Conservation (phyloP, 768 basidiomycete species). For the Tricholoma flavovirens region DNA sequence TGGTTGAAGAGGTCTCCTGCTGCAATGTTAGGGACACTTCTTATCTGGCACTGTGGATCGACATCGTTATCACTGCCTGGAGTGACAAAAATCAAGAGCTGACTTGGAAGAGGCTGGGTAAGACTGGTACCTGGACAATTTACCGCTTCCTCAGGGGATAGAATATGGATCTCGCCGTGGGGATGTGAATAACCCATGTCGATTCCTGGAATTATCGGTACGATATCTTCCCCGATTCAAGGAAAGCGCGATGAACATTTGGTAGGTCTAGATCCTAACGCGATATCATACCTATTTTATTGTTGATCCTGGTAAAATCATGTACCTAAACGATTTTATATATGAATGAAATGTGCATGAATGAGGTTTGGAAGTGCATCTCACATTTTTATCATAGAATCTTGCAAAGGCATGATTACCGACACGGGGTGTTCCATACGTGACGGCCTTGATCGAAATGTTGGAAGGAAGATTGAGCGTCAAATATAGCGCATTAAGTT, state of each 20-base stretch:
- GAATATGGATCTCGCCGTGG: slow-evolving; percentile 49
- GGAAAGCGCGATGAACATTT: not conserved
- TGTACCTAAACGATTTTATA: slow-evolving; percentile 23
- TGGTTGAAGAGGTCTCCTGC: slow-evolving; percentile 49
- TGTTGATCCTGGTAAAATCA: slow-evolving; percentile 36
- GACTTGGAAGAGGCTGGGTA: not conserved
- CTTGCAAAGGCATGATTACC: slow-evolving; percentile 46
- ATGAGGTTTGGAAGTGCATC: not conserved
- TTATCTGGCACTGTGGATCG: slow-evolving; percentile 47
- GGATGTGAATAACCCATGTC: slow-evolving; percentile 45
- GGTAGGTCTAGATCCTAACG: too few species aligned
- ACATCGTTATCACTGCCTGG: slow-evolving; percentile 52
- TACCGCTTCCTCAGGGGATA: slow-evolving; percentile 30
- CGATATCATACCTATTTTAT: slow-evolving; percentile 22
- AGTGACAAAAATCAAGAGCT: not conserved
- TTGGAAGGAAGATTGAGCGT: slow-evolving; percentile 39
- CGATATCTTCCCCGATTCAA: slow-evolving; percentile 26
- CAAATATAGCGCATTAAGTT: slow-evolving; percentile 45
- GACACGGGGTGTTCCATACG: slow-evolving; percentile 48
- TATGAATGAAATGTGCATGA: not conserved
- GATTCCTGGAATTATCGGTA: slow-evolving; percentile 55
- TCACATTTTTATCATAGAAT: slow-evolving; percentile 43
- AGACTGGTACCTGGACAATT: slow-evolving; percentile 28
- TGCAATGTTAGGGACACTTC: slow-evolving; percentile 48
- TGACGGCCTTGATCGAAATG: slow-evolving; percentile 35